Base-by-base conservation (phyloP, 1,284 basidiomycete species). In the Agroathelia rolfsii region DNA sequence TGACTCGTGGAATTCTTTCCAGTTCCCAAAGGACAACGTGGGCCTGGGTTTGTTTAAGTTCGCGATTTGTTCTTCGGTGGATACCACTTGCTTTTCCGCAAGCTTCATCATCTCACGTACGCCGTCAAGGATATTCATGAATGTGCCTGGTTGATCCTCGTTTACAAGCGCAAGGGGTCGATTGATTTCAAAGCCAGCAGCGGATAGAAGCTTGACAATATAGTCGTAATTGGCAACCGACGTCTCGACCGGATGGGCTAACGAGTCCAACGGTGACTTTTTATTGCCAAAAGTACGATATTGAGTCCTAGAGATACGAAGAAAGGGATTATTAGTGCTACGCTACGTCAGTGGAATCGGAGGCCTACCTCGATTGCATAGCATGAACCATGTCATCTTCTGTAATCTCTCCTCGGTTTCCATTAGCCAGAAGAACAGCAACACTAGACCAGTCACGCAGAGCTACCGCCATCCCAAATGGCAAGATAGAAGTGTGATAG, bases 151-250 rank as follows among this genome's bases (percentile, higher is more conserved):
- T 34, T 25, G n/a, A 41, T 30, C 29, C 55, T 50, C 6, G 30
- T 21, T 6, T 24, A 12, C 10, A 48, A 28, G 5, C 37, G 18
- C 30, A 47, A 48, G 27, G 5, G 50, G 40, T 9, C 37, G 18
- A 58, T n/a, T n/a, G n/a, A n/a, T n/a, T n/a, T n/a, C n/a, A n/a
- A n/a, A 63, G 9, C 65, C 69, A 5, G 69, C 44, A 7, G 58
- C 49, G 6, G 65, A 39, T 6, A 74, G 53, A 4, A 71, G 52
- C 13, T 61, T 53, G 3, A 60, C 42, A 3, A 67, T 39, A 20
- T 70, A 61, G 41, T 67, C 64, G 37, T 55, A 49, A 2, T 37
- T 38, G 0, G 34, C 29, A n/a, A 72, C 30, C 1, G 69, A 63
- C 6, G 51, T 49, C 42, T 72, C 71, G 1, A 68, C 32, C 1